Percentiles rank a stretch among this genome's conserved stretches.
phyloP scores from a whole-genome alignment of 2,329 filamentous ascomycete species.

The Lachnellula occidentalis region DNA sequence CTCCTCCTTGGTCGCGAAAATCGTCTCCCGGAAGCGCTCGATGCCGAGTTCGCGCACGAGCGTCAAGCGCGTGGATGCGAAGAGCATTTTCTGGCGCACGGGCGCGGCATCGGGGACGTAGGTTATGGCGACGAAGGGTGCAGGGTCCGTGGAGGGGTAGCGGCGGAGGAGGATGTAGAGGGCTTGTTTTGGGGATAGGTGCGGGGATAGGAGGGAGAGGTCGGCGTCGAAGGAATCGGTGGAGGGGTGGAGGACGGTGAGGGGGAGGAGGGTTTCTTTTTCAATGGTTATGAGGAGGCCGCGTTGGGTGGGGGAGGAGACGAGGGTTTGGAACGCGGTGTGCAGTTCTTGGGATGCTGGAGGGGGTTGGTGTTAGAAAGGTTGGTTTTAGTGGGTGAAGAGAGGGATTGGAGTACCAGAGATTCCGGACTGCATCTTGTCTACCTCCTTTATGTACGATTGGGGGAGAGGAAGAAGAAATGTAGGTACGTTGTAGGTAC shows the following conservation, averaged over 20 bases:
- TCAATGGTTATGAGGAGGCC: conserved; percentile 68
- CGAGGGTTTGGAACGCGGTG: conserved; percentile 64
- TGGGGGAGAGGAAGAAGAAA: not conserved
- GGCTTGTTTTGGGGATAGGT: conserved; percentile 61
- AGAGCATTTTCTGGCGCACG: conserved; percentile 82
- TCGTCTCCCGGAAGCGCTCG: conserved; percentile 71
- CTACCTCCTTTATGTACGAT: not conserved
- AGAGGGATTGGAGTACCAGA: conserved; percentile 46
- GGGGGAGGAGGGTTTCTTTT: conserved; percentile 61
- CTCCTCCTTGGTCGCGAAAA: conserved; percentile 64
- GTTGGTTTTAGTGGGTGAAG: not conserved
- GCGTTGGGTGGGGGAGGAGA: conserved; percentile 56
- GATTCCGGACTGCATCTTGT: conserved; percentile 72
- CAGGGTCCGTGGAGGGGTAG: conserved; percentile 45
- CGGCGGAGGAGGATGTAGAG: conserved; percentile 72
- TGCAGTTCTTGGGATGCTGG: conserved; percentile 73
- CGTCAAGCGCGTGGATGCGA: conserved; percentile 70
- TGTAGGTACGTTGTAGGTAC: not conserved
- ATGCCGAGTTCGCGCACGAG: conserved; percentile 71
- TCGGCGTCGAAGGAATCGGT: conserved; percentile 57
- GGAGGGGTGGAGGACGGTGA: conserved; percentile 48
- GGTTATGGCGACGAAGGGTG: conserved; percentile 60
- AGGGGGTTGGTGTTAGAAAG: not conserved
- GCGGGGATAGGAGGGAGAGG: conserved; percentile 54
- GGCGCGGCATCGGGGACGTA: conserved; percentile 75